Evolutionary conservation across 441 rosid genomes (phyloP), one percentile per base, ranked within the genome.

Genomic region (Melastoma candidum): DNA sequence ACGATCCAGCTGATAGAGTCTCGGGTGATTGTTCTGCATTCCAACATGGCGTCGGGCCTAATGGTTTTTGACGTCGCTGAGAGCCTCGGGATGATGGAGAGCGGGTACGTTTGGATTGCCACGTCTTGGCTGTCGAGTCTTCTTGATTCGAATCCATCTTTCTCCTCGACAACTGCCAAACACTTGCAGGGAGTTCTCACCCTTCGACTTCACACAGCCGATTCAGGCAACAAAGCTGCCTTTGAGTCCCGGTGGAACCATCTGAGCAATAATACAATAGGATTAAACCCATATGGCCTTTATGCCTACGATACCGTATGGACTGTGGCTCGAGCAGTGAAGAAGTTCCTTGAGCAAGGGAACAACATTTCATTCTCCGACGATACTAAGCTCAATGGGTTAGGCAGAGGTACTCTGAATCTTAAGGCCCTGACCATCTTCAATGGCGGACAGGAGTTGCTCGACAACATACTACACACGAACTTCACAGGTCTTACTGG

Each of bases 271-370:
- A 54, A 54, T 39, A 47, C 66, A 8, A 26, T 55, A 1, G 66
- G 54, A 52, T 26, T 54, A 27, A 62, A 62, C 50, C 60, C 66
- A 2, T 55, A 48, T 13, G 66, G 53, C 44, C 52, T 62, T 1
- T 62, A 62, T 27, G 60, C 66, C 9, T 62, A 62, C 12, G 60
- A 62, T 26, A 54, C 66, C 9, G 60, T 62, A 6, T 62, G 66
- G 66, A 62, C 48, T 8, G 29, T 62, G 14, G 66, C 66, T 54
- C 12, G 50, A 41, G 66, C 66, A 4, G 26, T 62, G 7, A 54
- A 55, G 46, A 47, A 10, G 22, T 62, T 62, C 22, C 60, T 62
- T 17, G 55, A 49, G 48, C 66, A 62, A 7, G 60, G 66, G 39
- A 54, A 54, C 58, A 48, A 55, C 53, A 49, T 62, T 12, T 54